phyloP scores from a whole-genome alignment of 2,329 filamentous ascomycete genomes.

The Penicillium sp. region DNA sequence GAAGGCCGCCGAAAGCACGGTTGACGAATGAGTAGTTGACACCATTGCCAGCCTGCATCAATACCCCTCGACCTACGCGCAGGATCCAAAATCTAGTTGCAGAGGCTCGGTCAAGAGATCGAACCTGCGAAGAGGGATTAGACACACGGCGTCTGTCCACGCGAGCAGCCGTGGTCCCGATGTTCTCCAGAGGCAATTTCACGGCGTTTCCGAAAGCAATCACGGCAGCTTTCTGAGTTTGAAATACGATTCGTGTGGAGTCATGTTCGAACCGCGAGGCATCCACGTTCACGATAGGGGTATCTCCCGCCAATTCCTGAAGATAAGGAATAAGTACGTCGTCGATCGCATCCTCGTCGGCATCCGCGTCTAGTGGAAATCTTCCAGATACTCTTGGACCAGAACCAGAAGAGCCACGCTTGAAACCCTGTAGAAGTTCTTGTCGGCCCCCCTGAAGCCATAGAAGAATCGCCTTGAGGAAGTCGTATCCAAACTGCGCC shows the following conservation, averaged over 20 bases:
- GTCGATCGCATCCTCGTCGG: slow-evolving; percentile 51
- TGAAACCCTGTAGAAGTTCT: slow-evolving; percentile 54
- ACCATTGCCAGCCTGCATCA: slow-evolving; percentile 53
- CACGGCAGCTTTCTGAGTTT: slow-evolving; percentile 52
- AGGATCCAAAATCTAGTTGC: slow-evolving; percentile 53
- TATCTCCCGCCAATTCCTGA: slow-evolving; percentile 48
- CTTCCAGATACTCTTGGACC: slow-evolving; percentile 41
- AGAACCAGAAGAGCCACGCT: slow-evolving; percentile 39
- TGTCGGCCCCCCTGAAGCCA: slow-evolving; percentile 58
- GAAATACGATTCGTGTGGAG: slow-evolving; percentile 49
- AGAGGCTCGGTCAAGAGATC: slow-evolving; percentile 31
- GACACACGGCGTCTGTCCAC: slow-evolving; percentile 19
- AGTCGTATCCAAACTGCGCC: slow-evolving; percentile 59
- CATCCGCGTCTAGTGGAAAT: slow-evolving; percentile 50
- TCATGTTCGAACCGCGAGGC: slow-evolving; percentile 55
- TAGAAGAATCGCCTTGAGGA: slow-evolving; percentile 58
- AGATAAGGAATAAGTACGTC: slow-evolving; percentile 57
- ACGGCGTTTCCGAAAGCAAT: slow-evolving; percentile 53
- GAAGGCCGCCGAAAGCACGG: slow-evolving; percentile 57
- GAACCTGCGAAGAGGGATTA: slow-evolving; percentile 21
- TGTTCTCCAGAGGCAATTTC: slow-evolving; percentile 49
- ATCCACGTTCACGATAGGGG: slow-evolving; percentile 53
- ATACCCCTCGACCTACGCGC: slow-evolving; percentile 54
- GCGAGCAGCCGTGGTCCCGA: slow-evolving; percentile 39
- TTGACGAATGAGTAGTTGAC: slow-evolving; percentile 56